Conservation (phyloP, 2,329 filamentous ascomycete species). For the Paraphaeosphaeria minitans region DNA sequence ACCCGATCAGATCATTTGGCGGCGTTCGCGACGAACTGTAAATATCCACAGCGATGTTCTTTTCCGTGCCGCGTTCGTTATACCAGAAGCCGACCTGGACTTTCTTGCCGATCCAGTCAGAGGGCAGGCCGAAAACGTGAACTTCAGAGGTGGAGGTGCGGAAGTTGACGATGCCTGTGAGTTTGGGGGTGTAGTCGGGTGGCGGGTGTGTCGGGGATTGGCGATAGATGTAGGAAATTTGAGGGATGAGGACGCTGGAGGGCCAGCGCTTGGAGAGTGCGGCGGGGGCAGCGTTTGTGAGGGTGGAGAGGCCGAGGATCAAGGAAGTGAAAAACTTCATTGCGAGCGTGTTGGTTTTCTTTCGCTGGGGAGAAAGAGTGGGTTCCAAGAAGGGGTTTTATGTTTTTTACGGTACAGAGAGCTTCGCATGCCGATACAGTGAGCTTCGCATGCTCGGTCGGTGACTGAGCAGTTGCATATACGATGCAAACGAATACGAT, state of each 20-base stretch:
- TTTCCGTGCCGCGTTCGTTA: neutral
- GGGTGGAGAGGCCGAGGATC: neutral
- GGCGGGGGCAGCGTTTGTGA: neutral
- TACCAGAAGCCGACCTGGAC: constrained; percentile 2
- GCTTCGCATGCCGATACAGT: neutral
- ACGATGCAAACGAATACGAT: constrained; percentile 3
- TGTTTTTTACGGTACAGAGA: neutral
- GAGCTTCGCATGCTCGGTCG: neutral
- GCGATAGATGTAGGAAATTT: neutral
- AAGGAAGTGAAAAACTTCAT: constrained; percentile 1
- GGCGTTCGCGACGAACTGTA: neutral
- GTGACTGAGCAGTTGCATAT: neutral
- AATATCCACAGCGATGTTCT: neutral
- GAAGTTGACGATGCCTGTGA: neutral
- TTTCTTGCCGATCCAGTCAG: neutral
- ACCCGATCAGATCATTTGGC: neutral
- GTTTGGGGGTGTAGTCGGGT: constrained; percentile 1
- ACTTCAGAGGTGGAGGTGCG: neutral
- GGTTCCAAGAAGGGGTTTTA: too few relatives aligned
- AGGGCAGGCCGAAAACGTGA: neutral
- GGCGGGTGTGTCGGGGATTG: neutral
- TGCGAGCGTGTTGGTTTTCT: neutral
- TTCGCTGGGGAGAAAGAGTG: neutral
- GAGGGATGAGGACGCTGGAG: neutral
- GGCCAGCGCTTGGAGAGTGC: neutral